A percentile compares a stretch with the other conserved stretches of the same genome.
These are phyloP conservation scores for Leishmania guyanensis DNA, from an alignment of 208 protist species.

Conservation along the genomic window DNA sequence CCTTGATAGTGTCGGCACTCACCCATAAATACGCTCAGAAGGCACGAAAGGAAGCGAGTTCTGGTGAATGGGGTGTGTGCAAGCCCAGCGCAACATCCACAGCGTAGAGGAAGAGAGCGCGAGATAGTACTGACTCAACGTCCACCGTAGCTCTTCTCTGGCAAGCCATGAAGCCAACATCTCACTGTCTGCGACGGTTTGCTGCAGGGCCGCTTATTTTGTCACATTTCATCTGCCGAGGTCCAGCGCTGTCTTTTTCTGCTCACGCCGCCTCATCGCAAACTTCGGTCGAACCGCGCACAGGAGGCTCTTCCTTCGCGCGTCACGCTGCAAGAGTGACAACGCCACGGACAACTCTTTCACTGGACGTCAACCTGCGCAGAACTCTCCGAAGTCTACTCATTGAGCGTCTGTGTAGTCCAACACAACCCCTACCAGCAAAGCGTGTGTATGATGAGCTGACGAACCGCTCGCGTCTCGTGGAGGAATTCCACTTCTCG, in stretches of 20 bases:
- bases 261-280: not conserved
- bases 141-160: not conserved
- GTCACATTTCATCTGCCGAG: not conserved
- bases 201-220: not conserved
- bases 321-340: not conserved
- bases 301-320: not conserved
- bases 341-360: not conserved
- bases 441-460: conserved; percentile 63
- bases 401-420: conserved; percentile 52
- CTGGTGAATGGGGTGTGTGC: not conserved
- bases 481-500: conserved; percentile 73
- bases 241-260: not conserved
- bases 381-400: conserved; percentile 21
- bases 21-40: not conserved
- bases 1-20: not conserved
- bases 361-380: not conserved
- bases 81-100: not conserved
- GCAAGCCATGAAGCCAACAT: not conserved
- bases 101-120: not conserved
- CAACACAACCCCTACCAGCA: conserved; percentile 54
- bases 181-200: not conserved
- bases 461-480: conserved; percentile 56
- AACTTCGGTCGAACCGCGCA: not conserved
- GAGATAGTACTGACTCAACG: not conserved
- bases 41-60: not conserved